Percentiles rank a stretch among this genome's conserved stretches.
phyloP scores from a whole-genome alignment of 176 grass and related monocot genomes.

The bread wheat (Triticum aestivum) region DNA sequence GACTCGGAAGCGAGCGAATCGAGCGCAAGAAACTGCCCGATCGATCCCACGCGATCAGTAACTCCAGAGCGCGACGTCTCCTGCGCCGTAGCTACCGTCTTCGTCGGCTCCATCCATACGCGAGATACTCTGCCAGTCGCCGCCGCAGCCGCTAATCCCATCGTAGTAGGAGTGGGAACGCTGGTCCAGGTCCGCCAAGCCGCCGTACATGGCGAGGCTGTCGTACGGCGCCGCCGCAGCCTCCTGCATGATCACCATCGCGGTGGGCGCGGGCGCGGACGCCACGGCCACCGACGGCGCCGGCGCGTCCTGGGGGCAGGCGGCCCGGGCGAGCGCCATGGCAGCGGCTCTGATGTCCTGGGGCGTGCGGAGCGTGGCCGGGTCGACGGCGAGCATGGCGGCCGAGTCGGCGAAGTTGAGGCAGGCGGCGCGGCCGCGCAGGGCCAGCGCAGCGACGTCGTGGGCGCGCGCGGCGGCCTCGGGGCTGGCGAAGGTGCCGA shows the following conservation, averaged over 20 bases:
- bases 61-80: conserved; percentile 59
- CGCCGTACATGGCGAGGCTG: neutral
- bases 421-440: conserved; percentile 50
- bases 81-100: conserved; percentile 15
- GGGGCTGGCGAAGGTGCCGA: conserved; percentile 67
- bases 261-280: too few relatives aligned
- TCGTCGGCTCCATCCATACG: conserved; percentile 36
- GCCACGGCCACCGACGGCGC: too few relatives aligned
- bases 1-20: neutral
- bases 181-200: conserved; percentile 38
- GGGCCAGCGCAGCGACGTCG: conserved; percentile 58
- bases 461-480: conserved; percentile 88
- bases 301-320: neutral
- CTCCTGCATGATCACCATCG: neutral
- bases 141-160: conserved; percentile 9
- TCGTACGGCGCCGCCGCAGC: conserved; percentile 13
- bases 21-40: neutral
- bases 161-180: conserved; percentile 38
- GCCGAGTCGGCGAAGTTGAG: conserved; percentile 87
- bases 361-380: conserved; percentile 43
- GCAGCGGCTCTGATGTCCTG: conserved; percentile 72
- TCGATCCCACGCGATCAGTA: neutral
- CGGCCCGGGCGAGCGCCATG: conserved; percentile 52
- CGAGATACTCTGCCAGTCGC: conserved; percentile 13
- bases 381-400: conserved; percentile 46